Evolutionary conservation across 2,329 filamentous ascomycete genomes (phyloP), one percentile per base, ranked within the genome.

Genomic region (Teratosphaeria zuluensis): DNA sequence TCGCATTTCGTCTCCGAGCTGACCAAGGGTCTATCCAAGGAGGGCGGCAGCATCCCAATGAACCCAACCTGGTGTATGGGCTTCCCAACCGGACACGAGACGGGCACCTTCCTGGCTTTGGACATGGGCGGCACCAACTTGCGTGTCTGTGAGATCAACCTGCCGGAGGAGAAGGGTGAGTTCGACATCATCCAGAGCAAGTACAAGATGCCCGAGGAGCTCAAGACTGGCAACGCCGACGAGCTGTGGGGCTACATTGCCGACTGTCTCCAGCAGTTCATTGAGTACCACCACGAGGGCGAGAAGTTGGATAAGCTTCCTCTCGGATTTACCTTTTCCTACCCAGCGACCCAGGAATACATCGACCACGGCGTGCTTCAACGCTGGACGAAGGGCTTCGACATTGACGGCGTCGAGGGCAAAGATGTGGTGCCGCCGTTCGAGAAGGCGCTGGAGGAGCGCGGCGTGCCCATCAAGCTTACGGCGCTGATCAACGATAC

Each of bases 101-200:
- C 85, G 8, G 92, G 92, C 61, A 94, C 87, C 14, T 96, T 86
- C 73, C 80, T 97, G 46, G 91, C 92, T 58, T 81, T 97, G 51
- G 92, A 97, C 72, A 95, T 97, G 88, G 92, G 92, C 59, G 92
- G 92, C 68, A 97, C 92, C 69, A 97, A 97, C 75, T 78, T 96
- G 62, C 88, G 92, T 72, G 92, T 97, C 64, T 96, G 92, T 75
- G 89, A 95, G 75, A 92, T 97, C 70, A 90, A 86, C 60, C 77
- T 97, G 69, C 90, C 90, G 28, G 87, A 95, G 58, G 84, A 90
- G 72, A 89, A 90, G 77, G 92, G 90, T 56, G 88, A 92, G 74
- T 95, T 94, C 75, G 90, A 94, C 73, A 95, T 96, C 70, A 90
- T 92, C 64, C 92, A 97, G 78, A 94, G 90, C 69, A 96, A 96